These are phyloP conservation scores for Vaccinium vitisidaea DNA, from an alignment of 148 eudicot species.

Conservation along the genomic window DNA sequence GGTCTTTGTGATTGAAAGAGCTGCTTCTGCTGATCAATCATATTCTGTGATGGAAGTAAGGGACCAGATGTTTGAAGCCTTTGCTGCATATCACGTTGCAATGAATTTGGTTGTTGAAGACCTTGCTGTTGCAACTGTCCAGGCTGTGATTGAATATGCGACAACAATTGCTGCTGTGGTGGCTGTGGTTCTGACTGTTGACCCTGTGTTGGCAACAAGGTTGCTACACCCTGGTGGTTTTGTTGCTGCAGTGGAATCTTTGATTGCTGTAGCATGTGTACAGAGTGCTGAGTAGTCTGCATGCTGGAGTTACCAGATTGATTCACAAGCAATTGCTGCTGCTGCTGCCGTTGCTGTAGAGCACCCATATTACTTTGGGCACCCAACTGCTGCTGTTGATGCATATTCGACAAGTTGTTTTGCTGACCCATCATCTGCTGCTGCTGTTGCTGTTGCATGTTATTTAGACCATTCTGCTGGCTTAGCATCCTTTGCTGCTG, in stretches of 20 bases:
- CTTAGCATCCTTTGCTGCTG: conserved; percentile 60
- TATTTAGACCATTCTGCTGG: conserved; percentile 61
- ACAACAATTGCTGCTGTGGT: conserved; percentile 64
- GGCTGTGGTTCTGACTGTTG: conserved; percentile 58
- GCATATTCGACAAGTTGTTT: conserved; percentile 41
- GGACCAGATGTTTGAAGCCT: conserved; percentile 65
- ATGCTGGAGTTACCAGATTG: conserved; percentile 66
- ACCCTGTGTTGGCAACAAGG: conserved; percentile 53
- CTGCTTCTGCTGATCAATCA: conserved; percentile 83
- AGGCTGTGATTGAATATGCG: conserved; percentile 81
- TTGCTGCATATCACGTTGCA: conserved; percentile 78
- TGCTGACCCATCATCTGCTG: conserved; percentile 56
- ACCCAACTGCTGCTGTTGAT: conserved; percentile 70
- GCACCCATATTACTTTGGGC: conserved; percentile 52
- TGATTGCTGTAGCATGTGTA: conserved; percentile 62
- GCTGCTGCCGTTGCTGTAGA: conserved; percentile 42
- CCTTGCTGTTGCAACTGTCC: conserved; percentile 71
- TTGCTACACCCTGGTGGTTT: conserved; percentile 48
- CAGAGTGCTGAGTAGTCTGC: conserved; percentile 63
- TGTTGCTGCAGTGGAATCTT: conserved; percentile 66
- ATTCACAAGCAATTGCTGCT: conserved; percentile 59
- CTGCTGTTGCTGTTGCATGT: conserved; percentile 55
- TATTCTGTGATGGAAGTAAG: conserved; percentile 69
- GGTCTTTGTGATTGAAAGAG: conserved; percentile 70
- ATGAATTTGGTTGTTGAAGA: conserved; percentile 65